Conservation (phyloP, 2,329 filamentous ascomycete genomes). For the Colletotrichum costaricense region DNA sequence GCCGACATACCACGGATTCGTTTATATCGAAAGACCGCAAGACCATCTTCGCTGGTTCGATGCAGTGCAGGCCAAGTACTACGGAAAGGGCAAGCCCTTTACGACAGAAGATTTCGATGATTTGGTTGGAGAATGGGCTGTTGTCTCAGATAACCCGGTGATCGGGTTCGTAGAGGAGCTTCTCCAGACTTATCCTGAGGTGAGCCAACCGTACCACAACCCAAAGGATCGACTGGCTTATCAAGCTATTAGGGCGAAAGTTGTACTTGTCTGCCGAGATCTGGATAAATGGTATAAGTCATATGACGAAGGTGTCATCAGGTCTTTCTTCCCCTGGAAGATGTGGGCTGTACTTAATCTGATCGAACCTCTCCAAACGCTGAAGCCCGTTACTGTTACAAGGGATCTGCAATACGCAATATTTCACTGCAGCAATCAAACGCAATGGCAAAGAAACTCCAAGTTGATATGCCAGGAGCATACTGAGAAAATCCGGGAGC, state of each 20-base stretch:
- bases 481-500: not conserved
- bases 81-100: too few relatives aligned
- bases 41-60: too few relatives aligned
- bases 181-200: too few relatives aligned
- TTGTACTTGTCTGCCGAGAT: constrained; percentile 49
- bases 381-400: not conserved
- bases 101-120: too few relatives aligned
- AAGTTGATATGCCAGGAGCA: constrained; percentile 3
- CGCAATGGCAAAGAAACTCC: not conserved
- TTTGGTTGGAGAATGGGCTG: too few relatives aligned
- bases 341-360: constrained; percentile 1
- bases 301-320: not conserved
- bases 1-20: too few relatives aligned
- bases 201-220: too few relatives aligned
- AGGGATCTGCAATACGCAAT: not conserved
- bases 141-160: too few relatives aligned
- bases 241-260: constrained; percentile 42
- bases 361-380: not conserved
- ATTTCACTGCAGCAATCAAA: not conserved
- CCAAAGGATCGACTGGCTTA: not conserved
- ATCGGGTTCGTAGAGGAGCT: too few relatives aligned
- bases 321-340: not conserved
- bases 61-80: too few relatives aligned
- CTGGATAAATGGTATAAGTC: constrained; percentile 41
- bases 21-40: too few relatives aligned